Evolutionary conservation across 441 rosid genomes (phyloP), one percentile per base, ranked within the genome.

Genomic region (Erodium trifolium): DNA sequence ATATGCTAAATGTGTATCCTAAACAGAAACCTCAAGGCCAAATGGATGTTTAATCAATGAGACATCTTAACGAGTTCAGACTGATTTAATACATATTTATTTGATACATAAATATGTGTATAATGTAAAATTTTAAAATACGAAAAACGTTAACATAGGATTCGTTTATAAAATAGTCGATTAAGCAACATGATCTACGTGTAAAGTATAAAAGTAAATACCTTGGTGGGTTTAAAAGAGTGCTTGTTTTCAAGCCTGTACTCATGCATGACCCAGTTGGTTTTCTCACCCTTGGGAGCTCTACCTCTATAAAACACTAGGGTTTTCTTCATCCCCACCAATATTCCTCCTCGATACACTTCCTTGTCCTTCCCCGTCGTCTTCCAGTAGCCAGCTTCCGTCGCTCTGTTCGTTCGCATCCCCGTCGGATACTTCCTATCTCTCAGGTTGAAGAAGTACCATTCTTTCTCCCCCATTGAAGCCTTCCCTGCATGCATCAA

Each of bases 281-380:
- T 86, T 78, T 88, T 88, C 75, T 82, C 93, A 43, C 93, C 93
- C 75, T 83, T 83, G 9, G 93, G 93, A 68, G 93, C 93, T 79
- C 93, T 79, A 14, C 93, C 93, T 67, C 76, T 77, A 78, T 88
- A 88, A 73, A 88, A 88, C 23, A 88, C 93, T 67, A 88, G 82
- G 78, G 93, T 88, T 78, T 88, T 88, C 83, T 88, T 88, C 93
- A 88, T 88, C 66, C 93, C 93, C 10, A 88, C 81, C 51, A 88
- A 72, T 7, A 71, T 73, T 55, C 86, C 85, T 4, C 70, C 75
- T 18, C 88, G 68, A 67, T 75, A 82, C 69, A 88, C 83, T 67
- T 85, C 93, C 78, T 82, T 86, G 71, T 88, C 93, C 74, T 83
- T 88, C 2, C 93, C 93, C 0, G 93, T 31, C 34, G 34, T 31